Evolutionary conservation across 768 basidiomycete genomes (phyloP), one percentile per base, ranked within the genome.

Genomic region (Suillus variegatus): DNA sequence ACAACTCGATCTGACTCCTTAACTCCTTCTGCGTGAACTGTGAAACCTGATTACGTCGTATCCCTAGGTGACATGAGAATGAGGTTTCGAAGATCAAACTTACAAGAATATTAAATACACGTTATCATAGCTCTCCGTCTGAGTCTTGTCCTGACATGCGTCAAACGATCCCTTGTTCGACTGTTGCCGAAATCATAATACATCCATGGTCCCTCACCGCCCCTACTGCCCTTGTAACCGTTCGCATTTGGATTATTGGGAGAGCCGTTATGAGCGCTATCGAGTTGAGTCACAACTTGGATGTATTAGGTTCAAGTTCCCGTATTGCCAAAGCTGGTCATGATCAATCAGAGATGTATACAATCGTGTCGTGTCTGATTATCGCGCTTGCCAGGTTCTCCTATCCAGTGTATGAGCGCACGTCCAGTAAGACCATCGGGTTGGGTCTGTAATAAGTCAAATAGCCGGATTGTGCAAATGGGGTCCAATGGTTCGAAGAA

Each of bases 161-260:
- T 82, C 86, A 72, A 80, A 55, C 86, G 12, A 84, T 64, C 6
- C 82, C 83, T 75, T 66, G 66, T 82, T 83, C 22, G 79, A 77
- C 66, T 72, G 72, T 20, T 69, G 32, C 8, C 82, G 82, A 51
- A 25, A 51, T 25, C 25, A 28, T 52, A 25, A 62, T 73, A 70
- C 81, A 82, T 81, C 32, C 32, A 32, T 32, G 14, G 84, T 85
- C 28, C 85, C 85, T 67, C 81, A 75, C 85, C 86, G 89, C 58
- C 80, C 70, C 86, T 87, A 88, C 12, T 67, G 69, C 54, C 52
- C 2, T 54, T 16, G 4, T 18, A 28, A 28, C 28, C 18, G 4
- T 18, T 18, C 18, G n/a, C 35, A 51, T 73, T 73, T 16, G 70
- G 55, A 61, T 67, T 49, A 67, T 56, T 55, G 7, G 25, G 16